These are phyloP conservation scores for Penicillium sp. DNA, from an alignment of 2,329 filamentous ascomycete genomes.

Conservation along the genomic window DNA sequence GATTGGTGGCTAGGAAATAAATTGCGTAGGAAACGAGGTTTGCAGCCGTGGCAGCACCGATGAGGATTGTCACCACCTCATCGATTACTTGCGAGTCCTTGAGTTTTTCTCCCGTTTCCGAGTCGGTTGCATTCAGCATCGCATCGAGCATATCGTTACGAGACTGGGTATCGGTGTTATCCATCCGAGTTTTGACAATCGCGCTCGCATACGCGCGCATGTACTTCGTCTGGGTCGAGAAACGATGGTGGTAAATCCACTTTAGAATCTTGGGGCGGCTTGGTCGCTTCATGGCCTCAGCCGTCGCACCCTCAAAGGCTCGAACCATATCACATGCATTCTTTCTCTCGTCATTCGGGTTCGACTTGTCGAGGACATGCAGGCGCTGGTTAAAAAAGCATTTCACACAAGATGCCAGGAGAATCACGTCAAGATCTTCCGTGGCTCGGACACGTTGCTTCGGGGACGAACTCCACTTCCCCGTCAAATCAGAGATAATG, in stretches of 20 bases:
- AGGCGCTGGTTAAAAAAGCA: constrained; percentile 50
- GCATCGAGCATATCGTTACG: constrained; percentile 57
- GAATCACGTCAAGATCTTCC: constrained; percentile 49
- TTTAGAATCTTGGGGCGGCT: constrained; percentile 50
- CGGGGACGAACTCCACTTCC: constrained; percentile 45
- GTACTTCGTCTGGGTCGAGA: constrained; percentile 48
- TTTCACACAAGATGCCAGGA: constrained; percentile 49
- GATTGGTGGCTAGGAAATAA: constrained; percentile 60
- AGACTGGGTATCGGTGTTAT: constrained; percentile 46
- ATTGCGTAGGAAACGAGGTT: constrained; percentile 61
- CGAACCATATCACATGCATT: constrained; percentile 28
- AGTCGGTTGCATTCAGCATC: constrained; percentile 55
- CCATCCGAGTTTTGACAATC: constrained; percentile 52
- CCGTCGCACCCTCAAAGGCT: constrained; percentile 52
- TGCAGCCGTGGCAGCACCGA: constrained; percentile 64
- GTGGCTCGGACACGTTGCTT: constrained; percentile 44
- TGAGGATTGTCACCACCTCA: constrained; percentile 62
- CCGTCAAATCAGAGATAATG: constrained; percentile 47
- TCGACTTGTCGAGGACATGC: constrained; percentile 37
- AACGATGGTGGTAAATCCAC: constrained; percentile 51
- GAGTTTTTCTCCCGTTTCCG: constrained; percentile 55
- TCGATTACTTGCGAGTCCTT: constrained; percentile 58
- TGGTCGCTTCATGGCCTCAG: constrained; percentile 53
- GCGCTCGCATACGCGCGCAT: constrained; percentile 54
- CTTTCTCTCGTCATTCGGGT: not conserved